Percentiles rank a stretch among this genome's conserved stretches.
These are phyloP conservation scores for Naganishia cerealis DNA, from an alignment of 1,284 basidiomycete genomes.

Conservation along the genomic window DNA sequence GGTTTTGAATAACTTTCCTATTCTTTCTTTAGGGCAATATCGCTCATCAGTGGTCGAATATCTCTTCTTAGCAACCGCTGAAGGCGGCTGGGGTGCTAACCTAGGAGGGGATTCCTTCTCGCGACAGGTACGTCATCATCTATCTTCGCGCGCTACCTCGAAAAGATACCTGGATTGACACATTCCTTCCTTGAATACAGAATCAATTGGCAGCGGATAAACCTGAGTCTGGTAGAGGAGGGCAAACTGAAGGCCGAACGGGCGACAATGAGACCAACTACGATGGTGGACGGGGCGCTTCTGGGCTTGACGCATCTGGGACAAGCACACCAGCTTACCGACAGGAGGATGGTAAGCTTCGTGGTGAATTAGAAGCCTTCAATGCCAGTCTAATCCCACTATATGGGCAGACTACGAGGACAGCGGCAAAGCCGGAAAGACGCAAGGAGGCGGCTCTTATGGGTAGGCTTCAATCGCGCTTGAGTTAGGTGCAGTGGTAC, in stretches of 20 bases:
- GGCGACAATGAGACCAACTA: slow-evolving; percentile 17
- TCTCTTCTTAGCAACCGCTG: slow-evolving; percentile 14
- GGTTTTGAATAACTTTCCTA: background rate
- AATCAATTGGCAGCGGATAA: slow-evolving; percentile 29
- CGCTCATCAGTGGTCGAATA: background rate
- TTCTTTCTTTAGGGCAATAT: background rate
- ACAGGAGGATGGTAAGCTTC: slow-evolving; percentile 29
- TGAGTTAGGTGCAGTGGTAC: no score
- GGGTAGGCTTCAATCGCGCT: background rate
- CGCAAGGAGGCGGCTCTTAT: slow-evolving; percentile 16
- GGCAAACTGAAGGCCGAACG: slow-evolving; percentile 13
- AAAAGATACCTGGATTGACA: background rate
- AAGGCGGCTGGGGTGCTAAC: slow-evolving; percentile 32
- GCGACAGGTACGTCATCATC: slow-evolving; percentile 9
- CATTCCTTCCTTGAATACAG: background rate
- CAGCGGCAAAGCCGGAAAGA: slow-evolving; percentile 13
- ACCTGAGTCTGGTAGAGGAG: background rate
- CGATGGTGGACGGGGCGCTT: slow-evolving; percentile 9
- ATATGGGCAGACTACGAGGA: slow-evolving; percentile 7
- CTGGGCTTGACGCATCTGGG: slow-evolving; percentile 11
- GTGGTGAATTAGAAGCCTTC: background rate
- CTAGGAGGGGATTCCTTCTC: slow-evolving; percentile 29
- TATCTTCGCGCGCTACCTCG: background rate
- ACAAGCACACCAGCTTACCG: slow-evolving; percentile 29
- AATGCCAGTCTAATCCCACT: background rate